These are phyloP conservation scores for Podila epicladia DNA, from an alignment of 192 early-diverging fungal species.

Conservation along the genomic window DNA sequence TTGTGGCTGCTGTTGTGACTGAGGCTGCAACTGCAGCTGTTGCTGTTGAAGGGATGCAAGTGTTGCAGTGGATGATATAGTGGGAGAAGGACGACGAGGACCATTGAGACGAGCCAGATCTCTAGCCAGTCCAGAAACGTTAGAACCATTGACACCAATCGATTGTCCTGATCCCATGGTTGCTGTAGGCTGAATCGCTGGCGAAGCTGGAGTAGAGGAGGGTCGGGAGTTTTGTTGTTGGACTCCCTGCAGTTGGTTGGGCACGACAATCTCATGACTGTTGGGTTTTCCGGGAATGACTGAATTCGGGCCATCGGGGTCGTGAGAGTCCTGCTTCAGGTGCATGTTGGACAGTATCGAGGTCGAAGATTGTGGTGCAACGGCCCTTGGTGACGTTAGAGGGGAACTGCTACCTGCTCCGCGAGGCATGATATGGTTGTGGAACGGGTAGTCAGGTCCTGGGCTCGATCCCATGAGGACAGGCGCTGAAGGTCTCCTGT, in stretches of 20 bases:
- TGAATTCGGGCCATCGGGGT: conserved; percentile 15
- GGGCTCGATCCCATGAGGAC: conserved; percentile 27
- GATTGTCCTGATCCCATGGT: conserved; percentile 8
- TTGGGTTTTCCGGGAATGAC: neutral
- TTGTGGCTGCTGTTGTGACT: conserved; percentile 13
- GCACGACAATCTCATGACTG: conserved; percentile 37
- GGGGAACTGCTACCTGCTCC: conserved; percentile 16
- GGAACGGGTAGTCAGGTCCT: conserved; percentile 25
- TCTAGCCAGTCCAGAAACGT: neutral
- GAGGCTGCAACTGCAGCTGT: neutral
- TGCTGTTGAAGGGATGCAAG: neutral
- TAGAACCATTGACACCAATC: neutral
- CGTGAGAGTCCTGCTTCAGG: conserved; percentile 15
- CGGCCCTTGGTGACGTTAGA: conserved; percentile 33
- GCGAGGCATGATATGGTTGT: conserved; percentile 17
- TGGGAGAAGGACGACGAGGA: conserved; percentile 27
- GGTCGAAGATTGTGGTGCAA: conserved; percentile 15
- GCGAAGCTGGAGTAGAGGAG: conserved; percentile 36
- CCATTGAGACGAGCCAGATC: conserved; percentile 15
- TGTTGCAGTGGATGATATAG: conserved; percentile 9
- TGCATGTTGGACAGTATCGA: conserved; percentile 36
- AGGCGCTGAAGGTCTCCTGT: conserved; percentile 42
- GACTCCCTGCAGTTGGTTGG: conserved; percentile 10
- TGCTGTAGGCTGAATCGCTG: conserved; percentile 27
- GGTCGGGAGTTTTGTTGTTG: conserved; percentile 11